Conservation (phyloP, 805 yeast species). For the Saturnispora dispora region DNA sequence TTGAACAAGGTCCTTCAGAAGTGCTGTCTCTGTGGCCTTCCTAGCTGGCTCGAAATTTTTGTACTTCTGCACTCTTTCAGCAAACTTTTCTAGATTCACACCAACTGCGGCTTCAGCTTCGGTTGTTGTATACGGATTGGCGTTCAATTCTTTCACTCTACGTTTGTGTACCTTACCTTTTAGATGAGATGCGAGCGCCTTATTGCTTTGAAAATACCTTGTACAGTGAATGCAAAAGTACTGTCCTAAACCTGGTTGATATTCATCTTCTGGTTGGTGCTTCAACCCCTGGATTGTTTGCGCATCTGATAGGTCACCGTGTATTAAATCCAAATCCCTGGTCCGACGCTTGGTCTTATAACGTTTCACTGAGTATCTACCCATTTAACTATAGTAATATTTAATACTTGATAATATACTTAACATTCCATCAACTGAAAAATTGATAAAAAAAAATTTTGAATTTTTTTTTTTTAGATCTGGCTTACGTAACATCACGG, state of each 20-base stretch:
- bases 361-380: constrained; percentile 76
- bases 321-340: constrained; percentile 75
- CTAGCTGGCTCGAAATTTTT: constrained; percentile 40
- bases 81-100: constrained; percentile 55
- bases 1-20: constrained; percentile 20
- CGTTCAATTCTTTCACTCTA: constrained; percentile 64
- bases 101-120: constrained; percentile 94
- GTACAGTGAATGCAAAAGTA: constrained; percentile 93
- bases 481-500: not conserved
- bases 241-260: constrained; percentile 90
- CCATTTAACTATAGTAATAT: constrained; percentile 41
- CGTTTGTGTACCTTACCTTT: constrained; percentile 79
- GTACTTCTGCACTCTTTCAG: constrained; percentile 53
- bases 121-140: constrained; percentile 75
- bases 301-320: constrained; percentile 58
- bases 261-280: constrained; percentile 82
- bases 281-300: constrained; percentile 57
- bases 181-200: constrained; percentile 62
- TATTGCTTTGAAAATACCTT: constrained; percentile 74
- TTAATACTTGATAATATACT: too few relatives aligned
- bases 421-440: not conserved
- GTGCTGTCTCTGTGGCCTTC: constrained; percentile 32
- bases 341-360: constrained; percentile 87
- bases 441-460: not conserved
- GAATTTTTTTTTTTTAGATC: not conserved